Evolutionary conservation across 1,139 yeast species (phyloP).

Genomic region (Yamadazyma siamensis): DNA sequence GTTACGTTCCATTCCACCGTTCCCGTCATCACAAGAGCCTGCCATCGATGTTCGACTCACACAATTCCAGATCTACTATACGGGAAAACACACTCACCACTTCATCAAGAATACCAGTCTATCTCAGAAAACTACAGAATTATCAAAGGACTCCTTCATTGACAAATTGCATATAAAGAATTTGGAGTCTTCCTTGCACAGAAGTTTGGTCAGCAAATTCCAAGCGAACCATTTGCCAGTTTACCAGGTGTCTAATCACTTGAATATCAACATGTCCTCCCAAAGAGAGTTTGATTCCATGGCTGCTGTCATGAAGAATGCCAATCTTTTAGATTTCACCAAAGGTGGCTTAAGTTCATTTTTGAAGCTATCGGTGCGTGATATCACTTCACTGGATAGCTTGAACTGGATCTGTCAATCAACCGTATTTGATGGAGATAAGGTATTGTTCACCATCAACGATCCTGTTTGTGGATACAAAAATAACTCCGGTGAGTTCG

Average conservation of each 20-base stretch:
- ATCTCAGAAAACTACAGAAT: constrained; percentile 4
- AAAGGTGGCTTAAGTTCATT: constrained; percentile 29
- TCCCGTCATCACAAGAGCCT: too few species aligned
- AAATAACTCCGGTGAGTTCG: constrained; percentile 17
- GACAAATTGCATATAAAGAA: constrained; percentile 2
- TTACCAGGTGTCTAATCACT: constrained; percentile 9
- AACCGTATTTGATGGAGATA: constrained; percentile 24
- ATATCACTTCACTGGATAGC: constrained; percentile 12
- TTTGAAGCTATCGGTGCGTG: constrained; percentile 22
- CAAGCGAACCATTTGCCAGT: constrained; percentile 7
- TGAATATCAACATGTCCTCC: constrained; percentile 11
- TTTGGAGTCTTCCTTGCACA: constrained; percentile 1
- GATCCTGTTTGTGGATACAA: constrained; percentile 38
- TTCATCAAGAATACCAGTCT: constrained; percentile 9
- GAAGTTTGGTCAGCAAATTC: constrained; percentile 4
- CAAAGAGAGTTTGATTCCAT: constrained; percentile 14
- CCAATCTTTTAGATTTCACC: constrained; percentile 19
- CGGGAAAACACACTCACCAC: constrained; percentile 3
- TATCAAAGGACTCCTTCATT: constrained; percentile 4
- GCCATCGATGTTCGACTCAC: constrained; percentile 3
- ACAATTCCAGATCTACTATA: constrained; percentile 11
- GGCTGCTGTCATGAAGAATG: constrained; percentile 12
- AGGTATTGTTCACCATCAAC: constrained; percentile 22
- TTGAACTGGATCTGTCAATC: constrained; percentile 35
- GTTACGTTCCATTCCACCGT: too few species aligned